Evolutionary conservation across 345 rosid species (phyloP).

Genomic region (Aquilaria malaccensis): DNA sequence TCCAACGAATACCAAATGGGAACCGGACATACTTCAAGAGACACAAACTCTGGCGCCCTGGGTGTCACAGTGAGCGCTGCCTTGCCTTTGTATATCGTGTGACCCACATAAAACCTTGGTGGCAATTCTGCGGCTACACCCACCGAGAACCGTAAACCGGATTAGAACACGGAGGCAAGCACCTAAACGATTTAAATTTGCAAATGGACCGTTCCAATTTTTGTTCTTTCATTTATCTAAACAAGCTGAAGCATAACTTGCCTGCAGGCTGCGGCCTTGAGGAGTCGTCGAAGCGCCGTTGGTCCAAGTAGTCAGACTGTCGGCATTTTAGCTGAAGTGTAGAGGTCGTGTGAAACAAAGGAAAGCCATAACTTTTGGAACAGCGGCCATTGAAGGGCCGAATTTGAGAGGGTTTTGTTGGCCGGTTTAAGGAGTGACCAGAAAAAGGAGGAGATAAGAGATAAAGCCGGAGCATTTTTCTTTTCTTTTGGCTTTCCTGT

Average conservation of each 20-base stretch:
- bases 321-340: conserved; percentile 44
- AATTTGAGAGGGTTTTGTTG: neutral
- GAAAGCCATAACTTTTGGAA: conserved; percentile 14
- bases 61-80: conserved; percentile 88
- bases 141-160: neutral
- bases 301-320: conserved; percentile 49
- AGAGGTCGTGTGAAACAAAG: conserved; percentile 17
- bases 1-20: neutral
- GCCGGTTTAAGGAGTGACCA: neutral
- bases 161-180: too few relatives aligned
- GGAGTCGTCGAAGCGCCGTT: conserved; percentile 28
- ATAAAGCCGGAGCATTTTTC: conserved; percentile 32
- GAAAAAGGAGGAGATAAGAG: conserved; percentile 12
- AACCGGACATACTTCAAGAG: conserved; percentile 46
- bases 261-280: conserved; percentile 23
- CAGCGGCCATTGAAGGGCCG: conserved; percentile 9
- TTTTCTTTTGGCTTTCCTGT: neutral
- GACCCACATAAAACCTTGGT: conserved; percentile 58
- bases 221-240: neutral
- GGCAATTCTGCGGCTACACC: conserved; percentile 37
- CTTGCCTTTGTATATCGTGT: conserved; percentile 93
- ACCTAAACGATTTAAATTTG: too few relatives aligned
- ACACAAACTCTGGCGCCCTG: conserved; percentile 65
- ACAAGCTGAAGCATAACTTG: neutral
- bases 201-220: too few relatives aligned